Base-by-base conservation (phyloP, 2,329 filamentous ascomycete species). In the Teratosphaeria viscida region DNA sequence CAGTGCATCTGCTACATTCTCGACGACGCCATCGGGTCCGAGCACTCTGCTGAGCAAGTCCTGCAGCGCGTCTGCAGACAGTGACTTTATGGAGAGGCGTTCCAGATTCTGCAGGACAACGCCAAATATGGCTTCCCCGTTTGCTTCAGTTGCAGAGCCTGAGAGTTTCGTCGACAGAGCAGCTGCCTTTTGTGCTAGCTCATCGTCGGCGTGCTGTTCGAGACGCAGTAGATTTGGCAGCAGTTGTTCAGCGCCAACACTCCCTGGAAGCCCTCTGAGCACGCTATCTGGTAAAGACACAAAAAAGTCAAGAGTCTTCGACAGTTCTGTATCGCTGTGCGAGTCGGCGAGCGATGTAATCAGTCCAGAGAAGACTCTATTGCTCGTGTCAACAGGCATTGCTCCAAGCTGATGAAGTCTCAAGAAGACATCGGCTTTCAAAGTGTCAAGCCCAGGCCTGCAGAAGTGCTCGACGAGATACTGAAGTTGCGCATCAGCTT, bases 31-130 rank as follows among this genome's bases (percentile, higher is more conserved):
- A 11, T 65, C 62, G 6, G 69, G 70, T 23, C 74, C 73, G 53
- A 82, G 59, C 5, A 81, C 67, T 57, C 81, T 79, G 60, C 76
- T 74, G 2, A 79, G 79, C 57, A 85, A 77, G 37, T 78, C 76
- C 16, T 83, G 72, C n/a, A 86, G 70, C 5, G 81, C 80, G 56
- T 80, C 78, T n/a, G 84, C 75, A 1, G 82, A 81, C 37, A 75
- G 64, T 27, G 72, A 72, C 34, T 74, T 71, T 62, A 69, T 60
- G 23, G 72, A 73, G 5, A 79, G 78, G 37, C 77, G 72, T 35
- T 73, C 71, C 27, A 85, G 73, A 29, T 78, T 81, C 59, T 79
- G 76, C 47, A 79, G 74, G 6, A 85, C 75, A 23, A 84, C 76
- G 53, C 79, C 76, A 59, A 80, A 75, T n/a, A 63, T 68, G n/a